Base-by-base conservation (phyloP, 2,329 filamentous ascomycete genomes). In the Grosmannia penicillata region DNA sequence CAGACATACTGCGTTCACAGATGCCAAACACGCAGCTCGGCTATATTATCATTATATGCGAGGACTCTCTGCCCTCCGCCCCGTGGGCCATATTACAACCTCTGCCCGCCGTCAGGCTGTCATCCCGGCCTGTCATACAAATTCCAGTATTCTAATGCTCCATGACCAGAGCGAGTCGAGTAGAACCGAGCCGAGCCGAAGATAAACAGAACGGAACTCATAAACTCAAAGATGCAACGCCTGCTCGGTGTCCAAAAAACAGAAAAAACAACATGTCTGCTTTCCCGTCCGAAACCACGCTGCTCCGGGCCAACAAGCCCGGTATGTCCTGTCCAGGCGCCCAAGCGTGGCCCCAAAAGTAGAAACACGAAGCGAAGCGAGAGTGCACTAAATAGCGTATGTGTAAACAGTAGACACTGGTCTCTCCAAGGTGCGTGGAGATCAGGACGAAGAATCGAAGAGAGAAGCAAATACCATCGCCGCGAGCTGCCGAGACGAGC, bases 351-450 rank as follows among this genome's bases (percentile, higher is more conserved):
- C n/a, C 14, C 35, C 37, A 39, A 24, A 30, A 38, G 34, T 27
- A 29, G 14, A 38, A 26, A 15, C 30, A 25, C 22, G 17, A 33
- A 38, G 28, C 24, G 30, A 38, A 38, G 36, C 10, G 23, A 27
- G 23, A 9, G 33, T 11, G 36, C 22, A 38, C 29, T 38, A 38
- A 38, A 38, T 32, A 23, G 22, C 27, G 30, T 38, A 38, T 22
- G 36, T 28, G 18, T 8, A 27, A 23, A 24, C 21, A 13, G 19
- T n/a, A n/a, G n/a, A n/a, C n/a, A n/a, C n/a, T n/a, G n/a, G n/a
- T n/a, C n/a, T n/a, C n/a, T n/a, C n/a, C n/a, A n/a, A 31, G 22
- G 23, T 13, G 14, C n/a, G 25, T 17, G 9, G 21, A 35, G 22
- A 17, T 14, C 29, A 32, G 32, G 19, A 26, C 19, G 11, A 37